Percentiles rank a stretch among this genome's conserved stretches.
These are phyloP conservation scores for Euptelea pleiosperma DNA, from an alignment of 164 flowering plant species.

Conservation along the genomic window DNA sequence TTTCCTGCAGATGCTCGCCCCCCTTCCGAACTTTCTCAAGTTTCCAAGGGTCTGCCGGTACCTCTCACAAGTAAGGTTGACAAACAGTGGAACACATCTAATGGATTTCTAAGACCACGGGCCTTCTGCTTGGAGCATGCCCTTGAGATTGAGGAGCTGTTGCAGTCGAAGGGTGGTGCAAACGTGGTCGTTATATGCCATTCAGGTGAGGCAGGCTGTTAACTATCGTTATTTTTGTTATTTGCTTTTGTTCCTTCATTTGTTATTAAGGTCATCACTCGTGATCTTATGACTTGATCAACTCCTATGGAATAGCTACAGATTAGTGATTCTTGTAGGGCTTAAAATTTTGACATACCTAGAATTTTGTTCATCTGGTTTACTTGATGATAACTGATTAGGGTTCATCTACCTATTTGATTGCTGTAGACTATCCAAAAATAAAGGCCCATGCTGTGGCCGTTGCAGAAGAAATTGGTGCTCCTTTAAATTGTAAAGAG, in stretches of 20 bases:
- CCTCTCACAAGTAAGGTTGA: conserved; percentile 15
- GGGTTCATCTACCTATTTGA: conserved; percentile 11
- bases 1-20: conserved; percentile 17
- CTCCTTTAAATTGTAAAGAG: conserved; percentile 43
- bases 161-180: conserved; percentile 79
- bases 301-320: background rate
- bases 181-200: conserved; percentile 84
- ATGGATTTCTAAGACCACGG: conserved; percentile 60
- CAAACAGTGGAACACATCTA: conserved; percentile 42
- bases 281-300: no score
- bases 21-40: conserved; percentile 17
- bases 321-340: no score
- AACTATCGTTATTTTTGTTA: background rate
- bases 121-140: conserved; percentile 96
- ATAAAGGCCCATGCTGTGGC: conserved; percentile 62
- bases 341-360: background rate
- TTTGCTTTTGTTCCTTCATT: background rate
- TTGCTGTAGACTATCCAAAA: conserved; percentile 69
- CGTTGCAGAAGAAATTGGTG: conserved; percentile 65
- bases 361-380: background rate
- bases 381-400: conserved; percentile 2
- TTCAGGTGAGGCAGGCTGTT: conserved; percentile 57
- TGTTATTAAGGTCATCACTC: no score
- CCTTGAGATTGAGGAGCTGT: conserved; percentile 54
- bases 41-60: conserved; percentile 12